Conservation (phyloP, 345 rosid species). For the Iberis pinnata region DNA sequence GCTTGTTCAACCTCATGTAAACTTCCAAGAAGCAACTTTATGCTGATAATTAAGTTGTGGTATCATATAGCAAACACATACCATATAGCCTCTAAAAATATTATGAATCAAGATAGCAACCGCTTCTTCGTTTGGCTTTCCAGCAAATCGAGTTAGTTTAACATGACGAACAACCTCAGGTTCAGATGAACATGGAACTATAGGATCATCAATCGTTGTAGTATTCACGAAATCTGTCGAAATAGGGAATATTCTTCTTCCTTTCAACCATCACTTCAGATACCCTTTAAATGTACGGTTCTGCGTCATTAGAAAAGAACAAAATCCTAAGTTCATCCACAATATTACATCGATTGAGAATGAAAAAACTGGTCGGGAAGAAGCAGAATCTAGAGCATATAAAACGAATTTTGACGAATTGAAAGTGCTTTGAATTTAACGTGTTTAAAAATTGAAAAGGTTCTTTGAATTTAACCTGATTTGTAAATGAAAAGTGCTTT, state of each 20-base stretch:
- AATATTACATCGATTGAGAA: too few species aligned
- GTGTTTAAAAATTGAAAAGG: too few species aligned
- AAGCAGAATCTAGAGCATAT: too few species aligned
- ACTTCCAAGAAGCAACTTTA: neutral
- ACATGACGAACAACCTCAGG: constrained; percentile 35
- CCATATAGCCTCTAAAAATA: constrained; percentile 79
- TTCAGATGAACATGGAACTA: constrained; percentile 31
- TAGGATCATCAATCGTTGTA: constrained; percentile 28
- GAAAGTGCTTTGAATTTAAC: too few species aligned
- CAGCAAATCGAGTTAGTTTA: constrained; percentile 35
- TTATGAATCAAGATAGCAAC: constrained; percentile 88
- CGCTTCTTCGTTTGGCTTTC: constrained; percentile 63
- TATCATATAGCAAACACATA: constrained; percentile 19
- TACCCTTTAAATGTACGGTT: too few species aligned
- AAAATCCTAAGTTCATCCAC: too few species aligned
- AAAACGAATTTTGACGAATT: too few species aligned
- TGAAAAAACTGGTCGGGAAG: too few species aligned
- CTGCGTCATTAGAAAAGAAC: too few species aligned
- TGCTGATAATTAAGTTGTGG: neutral
- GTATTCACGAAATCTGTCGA: constrained; percentile 30
- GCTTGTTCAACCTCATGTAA: too few species aligned
- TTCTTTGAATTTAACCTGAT: too few species aligned
- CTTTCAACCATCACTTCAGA: constrained; percentile 42
- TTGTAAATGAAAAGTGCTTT: too few species aligned
- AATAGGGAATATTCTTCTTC: constrained; percentile 29